phyloP scores from a whole-genome alignment of 805 yeast genomes.

The Candida krabiensis region DNA sequence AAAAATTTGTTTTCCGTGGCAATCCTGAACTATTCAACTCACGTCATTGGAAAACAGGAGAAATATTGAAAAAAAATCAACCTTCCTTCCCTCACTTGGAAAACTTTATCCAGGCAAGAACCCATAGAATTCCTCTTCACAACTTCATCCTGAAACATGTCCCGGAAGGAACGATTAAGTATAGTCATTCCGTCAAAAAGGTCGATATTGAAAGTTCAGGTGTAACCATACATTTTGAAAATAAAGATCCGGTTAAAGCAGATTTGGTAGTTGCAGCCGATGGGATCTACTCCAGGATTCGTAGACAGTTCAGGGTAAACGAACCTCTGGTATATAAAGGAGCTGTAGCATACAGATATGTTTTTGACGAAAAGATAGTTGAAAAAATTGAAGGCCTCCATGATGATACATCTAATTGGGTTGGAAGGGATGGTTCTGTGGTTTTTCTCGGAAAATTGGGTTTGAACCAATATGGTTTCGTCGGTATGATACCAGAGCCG shows the following conservation, averaged over 20 bases:
- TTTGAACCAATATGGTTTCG: background rate
- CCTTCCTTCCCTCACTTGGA: background rate
- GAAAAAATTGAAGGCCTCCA: too few species aligned
- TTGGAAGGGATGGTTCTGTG: conserved; percentile 2
- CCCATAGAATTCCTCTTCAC: conserved; percentile 1
- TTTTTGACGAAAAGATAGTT: conserved; percentile 7
- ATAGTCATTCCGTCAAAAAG: background rate
- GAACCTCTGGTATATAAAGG: conserved; percentile 11
- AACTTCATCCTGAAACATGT: conserved; percentile 2
- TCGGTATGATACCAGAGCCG: conserved; percentile 1
- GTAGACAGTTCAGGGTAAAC: conserved; percentile 9
- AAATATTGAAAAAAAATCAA: background rate
- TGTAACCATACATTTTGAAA: background rate
- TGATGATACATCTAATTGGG: conserved; percentile 1
- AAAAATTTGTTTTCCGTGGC: conserved; percentile 1
- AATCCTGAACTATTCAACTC: too few species aligned
- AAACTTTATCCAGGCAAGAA: conserved; percentile 2
- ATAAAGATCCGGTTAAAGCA: conserved; percentile 1
- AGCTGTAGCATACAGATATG: conserved; percentile 12
- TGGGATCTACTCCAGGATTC: conserved; percentile 14
- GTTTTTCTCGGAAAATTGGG: conserved; percentile 2
- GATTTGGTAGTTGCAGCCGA: conserved; percentile 15
- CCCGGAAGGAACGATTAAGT: conserved; percentile 1
- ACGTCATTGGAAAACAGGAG: too few species aligned
- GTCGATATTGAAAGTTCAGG: conserved; percentile 3